Conservation (phyloP, 148 eudicot species). For the Chenopodium album region DNA sequence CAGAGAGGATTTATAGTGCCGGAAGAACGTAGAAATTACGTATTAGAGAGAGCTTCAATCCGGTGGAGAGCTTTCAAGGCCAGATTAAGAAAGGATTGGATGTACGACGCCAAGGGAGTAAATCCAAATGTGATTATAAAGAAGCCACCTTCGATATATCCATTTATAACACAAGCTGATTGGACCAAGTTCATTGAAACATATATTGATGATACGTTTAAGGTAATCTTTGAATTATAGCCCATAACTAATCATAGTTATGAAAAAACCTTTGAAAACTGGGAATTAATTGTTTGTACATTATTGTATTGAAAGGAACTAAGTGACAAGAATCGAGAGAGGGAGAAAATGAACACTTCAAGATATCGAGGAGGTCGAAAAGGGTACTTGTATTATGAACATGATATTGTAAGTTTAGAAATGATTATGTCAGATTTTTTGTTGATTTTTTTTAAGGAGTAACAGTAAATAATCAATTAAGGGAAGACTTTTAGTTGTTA, state of each 20-base stretch:
- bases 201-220: background rate
- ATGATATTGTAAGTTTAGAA: background rate
- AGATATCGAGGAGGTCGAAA: background rate
- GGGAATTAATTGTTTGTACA: too few relatives aligned
- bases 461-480: too few relatives aligned
- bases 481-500: too few relatives aligned
- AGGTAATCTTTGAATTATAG: background rate
- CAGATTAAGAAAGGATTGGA: background rate
- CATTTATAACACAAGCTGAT: background rate
- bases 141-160: background rate
- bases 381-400: background rate
- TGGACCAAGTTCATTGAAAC: background rate
- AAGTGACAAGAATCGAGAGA: background rate
- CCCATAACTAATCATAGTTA: too few relatives aligned
- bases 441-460: too few relatives aligned
- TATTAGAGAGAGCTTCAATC: background rate
- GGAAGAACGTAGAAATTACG: background rate
- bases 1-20: background rate
- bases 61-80: constrained; percentile 6
- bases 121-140: background rate
- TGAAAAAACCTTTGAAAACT: too few relatives aligned
- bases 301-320: background rate
- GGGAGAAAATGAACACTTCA: background rate
- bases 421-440: too few relatives aligned
- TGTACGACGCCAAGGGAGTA: background rate